These are phyloP conservation scores for Silybum marianum DNA, from an alignment of 129 eudicot species.

Conservation along the genomic window DNA sequence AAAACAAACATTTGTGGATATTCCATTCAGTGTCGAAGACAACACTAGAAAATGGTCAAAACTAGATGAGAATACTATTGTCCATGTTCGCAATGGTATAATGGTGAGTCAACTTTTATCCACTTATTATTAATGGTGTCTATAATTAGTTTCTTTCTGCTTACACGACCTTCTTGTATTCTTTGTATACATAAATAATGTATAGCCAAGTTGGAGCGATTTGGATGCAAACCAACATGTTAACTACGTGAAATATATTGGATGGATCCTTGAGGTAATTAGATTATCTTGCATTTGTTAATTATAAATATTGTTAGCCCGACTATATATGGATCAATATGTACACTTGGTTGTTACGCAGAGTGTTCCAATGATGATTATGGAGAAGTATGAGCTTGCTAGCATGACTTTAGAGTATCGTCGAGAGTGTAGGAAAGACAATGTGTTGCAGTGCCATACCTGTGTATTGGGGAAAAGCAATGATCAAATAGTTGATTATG, in stretches of 20 bases:
- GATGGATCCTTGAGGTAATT: constrained; percentile 81
- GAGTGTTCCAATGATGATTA: constrained; percentile 66
- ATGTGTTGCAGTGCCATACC: constrained; percentile 75
- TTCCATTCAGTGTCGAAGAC: constrained; percentile 55
- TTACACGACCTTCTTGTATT: background rate
- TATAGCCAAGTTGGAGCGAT: constrained; percentile 87
- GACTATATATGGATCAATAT: background rate
- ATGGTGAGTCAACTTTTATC: constrained; percentile 43
- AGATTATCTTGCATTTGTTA: background rate
- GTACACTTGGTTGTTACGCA: constrained; percentile 24
- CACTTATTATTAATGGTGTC: background rate
- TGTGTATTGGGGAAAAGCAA: constrained; percentile 37
- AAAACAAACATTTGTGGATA: constrained; percentile 47
- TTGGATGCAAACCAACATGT: constrained; percentile 86
- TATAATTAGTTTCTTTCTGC: background rate
- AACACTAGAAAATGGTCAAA: constrained; percentile 58
- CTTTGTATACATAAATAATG: background rate
- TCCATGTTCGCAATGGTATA: constrained; percentile 52
- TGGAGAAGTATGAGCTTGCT: constrained; percentile 74
- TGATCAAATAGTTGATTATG: constrained; percentile 21
- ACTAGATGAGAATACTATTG: constrained; percentile 53
- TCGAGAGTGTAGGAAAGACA: constrained; percentile 77
- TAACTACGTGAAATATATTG: constrained; percentile 79
- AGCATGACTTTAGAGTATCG: constrained; percentile 79
- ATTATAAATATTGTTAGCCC: background rate